Evolutionary conservation across 2,329 filamentous ascomycete genomes (phyloP), one percentile per base, ranked within the genome.

Genomic region (Trichoderma harzianum): DNA sequence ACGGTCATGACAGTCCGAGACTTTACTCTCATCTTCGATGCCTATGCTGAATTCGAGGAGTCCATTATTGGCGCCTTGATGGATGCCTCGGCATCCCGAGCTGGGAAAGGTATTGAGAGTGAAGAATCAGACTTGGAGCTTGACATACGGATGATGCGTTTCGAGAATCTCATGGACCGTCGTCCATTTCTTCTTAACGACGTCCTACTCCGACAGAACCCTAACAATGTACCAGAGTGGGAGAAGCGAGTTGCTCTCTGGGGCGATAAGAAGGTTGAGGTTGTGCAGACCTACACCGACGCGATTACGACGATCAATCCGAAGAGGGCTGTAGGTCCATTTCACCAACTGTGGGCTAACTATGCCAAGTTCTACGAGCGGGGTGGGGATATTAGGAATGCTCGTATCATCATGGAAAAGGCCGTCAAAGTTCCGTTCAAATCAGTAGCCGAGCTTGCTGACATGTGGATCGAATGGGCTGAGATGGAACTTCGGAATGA

Each of bases 381-480:
- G 36, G 94, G 93, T 3, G 93, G 92, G 6, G 95, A 98, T 79
- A 79, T 98, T 51, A 87, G 90, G 68, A 97, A 91, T 75, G 95
- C 96, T 47, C 89, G 96, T 36, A 87, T 97, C 73, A 98, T 99
- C 78, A 93, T 98, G 89, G 95, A 98, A 80, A 99, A 98, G 83
- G 95, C 95, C 16, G 93, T 97, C 78, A 98, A 98, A 79, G 96
- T 99, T 1, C 95, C 95, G 0, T 99, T 97, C 86, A 98, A 97
- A 79, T 97, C 95, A 0, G 95, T 99, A n/a, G 91, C 93, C 34
- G 96, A 99, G 82, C 87, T 99, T 72, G 96, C 96, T 24, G 96
- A 99, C 78, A 97, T 96, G 88, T 99, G 96, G 96, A 97, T 97
- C 74, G 94, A 97, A 82, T 99, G 96, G 95, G 95, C 97, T 1